Conservation (phyloP, 2,329 filamentous ascomycete genomes). For the Fusarium ramigenum region DNA sequence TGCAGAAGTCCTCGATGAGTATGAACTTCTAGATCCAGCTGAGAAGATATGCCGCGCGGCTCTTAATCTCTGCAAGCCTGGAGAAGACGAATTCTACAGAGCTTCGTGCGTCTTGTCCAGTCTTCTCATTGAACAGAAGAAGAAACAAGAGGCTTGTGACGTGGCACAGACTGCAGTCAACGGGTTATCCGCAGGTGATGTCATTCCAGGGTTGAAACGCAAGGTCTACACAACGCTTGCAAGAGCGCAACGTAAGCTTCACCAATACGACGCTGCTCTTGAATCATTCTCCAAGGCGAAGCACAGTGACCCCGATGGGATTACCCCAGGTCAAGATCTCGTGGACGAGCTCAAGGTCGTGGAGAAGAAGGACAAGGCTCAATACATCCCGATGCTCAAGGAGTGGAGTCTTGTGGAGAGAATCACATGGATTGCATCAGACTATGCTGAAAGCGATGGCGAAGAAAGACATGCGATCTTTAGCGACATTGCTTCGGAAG, state of each 20-base stretch:
- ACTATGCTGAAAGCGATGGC: constrained; percentile 10
- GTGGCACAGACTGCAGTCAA: neutral
- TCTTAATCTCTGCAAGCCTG: neutral
- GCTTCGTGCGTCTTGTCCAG: neutral
- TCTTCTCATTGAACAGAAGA: neutral
- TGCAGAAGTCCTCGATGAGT: neutral
- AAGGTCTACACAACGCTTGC: neutral
- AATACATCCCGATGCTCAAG: constrained; percentile 28
- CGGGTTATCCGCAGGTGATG: rapidly evolving
- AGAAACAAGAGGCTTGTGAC: neutral
- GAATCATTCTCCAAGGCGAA: neutral
- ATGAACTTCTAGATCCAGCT: neutral
- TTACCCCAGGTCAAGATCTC: neutral
- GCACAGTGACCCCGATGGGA: neutral
- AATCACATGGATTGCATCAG: constrained; percentile 40
- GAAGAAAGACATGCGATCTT: constrained; percentile 8
- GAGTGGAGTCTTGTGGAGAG: constrained; percentile 40
- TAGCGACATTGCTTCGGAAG: constrained; percentile 24
- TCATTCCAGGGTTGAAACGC: neutral
- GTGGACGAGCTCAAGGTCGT: neutral
- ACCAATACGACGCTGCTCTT: rapidly evolving
- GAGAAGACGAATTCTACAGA: neutral
- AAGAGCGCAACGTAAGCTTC: neutral
- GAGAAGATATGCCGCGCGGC: neutral
- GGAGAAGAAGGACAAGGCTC: neutral